Evolutionary conservation across 495 filamentous ascomycete species (phyloP), one percentile per base, ranked within the genome.

Genomic region (Emericellopsis terricola): DNA sequence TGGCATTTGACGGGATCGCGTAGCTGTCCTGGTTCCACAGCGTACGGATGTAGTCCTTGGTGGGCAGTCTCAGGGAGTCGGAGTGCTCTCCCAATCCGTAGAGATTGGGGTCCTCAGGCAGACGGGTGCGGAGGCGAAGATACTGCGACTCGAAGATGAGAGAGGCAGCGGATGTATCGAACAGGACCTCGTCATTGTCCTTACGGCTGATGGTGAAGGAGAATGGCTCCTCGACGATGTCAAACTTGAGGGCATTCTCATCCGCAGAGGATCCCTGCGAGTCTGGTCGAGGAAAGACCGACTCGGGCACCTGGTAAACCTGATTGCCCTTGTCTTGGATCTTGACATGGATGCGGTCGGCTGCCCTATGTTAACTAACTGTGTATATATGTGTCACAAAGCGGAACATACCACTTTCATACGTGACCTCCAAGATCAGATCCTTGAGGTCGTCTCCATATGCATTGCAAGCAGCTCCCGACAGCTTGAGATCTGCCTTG

Each of bases 131-230:
- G 11, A 85, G 52, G 3, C 75, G 68, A 24, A 84, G 48, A 41
- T 82, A 87, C 51, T 85, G 78, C 9, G 65, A 70, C 52, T 93
- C 75, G 46, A 87, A 93, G 20, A 91, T 53, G 23, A 91, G 59
- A 21, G 58, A 56, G 3, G 70, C 70, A 1, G 63, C 77, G 3
- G 75, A 73, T 4, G 79, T 78, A 42, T 86, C 74, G 42, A 93
- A 91, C 4, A 93, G 57, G n/a, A 76, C 69, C 45, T 91, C 78
- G 2, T 68, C 62, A 17, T 57, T 68, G 47, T 51, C 62, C 37
- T 55, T 56, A 18, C 78, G 72, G 3, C 59, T 55, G n/a, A 93
- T 70, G 7, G 63, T 62, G 53, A 91, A 91, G 13, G 70, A 73
- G 55, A 93, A 92, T 2, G 83, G 81, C 21, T 64, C 67, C 33